A percentile compares a stretch with the other conserved stretches of the same genome.
These are phyloP conservation scores for Pseudopyricularia cyperi DNA, from an alignment of 2,329 filamentous ascomycete species.

Conservation along the genomic window DNA sequence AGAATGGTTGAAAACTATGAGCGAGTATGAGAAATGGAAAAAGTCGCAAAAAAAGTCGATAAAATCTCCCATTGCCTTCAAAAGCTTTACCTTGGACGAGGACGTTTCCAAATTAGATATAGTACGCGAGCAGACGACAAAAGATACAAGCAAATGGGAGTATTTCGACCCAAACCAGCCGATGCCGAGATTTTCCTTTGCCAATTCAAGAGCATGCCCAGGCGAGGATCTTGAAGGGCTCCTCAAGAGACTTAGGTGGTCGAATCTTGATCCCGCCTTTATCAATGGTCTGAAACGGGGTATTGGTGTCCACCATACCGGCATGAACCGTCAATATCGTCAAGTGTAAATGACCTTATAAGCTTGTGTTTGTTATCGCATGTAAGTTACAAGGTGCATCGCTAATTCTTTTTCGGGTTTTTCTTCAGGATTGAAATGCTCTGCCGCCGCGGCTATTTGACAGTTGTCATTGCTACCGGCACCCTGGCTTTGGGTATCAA, in stretches of 20 bases:
- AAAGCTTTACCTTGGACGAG: slow-evolving; percentile 22
- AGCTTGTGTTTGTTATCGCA: not conserved
- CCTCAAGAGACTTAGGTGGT: slow-evolving; percentile 36
- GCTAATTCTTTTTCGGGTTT: slow-evolving; percentile 1
- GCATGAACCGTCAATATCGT: slow-evolving; percentile 67
- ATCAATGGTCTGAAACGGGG: slow-evolving; percentile 52
- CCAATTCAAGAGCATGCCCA: slow-evolving; percentile 46
- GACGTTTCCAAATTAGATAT: slow-evolving; percentile 38
- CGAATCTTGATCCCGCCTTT: slow-evolving; percentile 36
- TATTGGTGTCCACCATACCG: slow-evolving; percentile 65
- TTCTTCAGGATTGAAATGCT: slow-evolving; percentile 49
- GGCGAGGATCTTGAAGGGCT: slow-evolving; percentile 44
- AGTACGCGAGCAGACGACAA: slow-evolving; percentile 39
- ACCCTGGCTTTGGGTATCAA: slow-evolving; percentile 70
- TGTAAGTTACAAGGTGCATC: too few species aligned
- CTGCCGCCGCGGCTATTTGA: slow-evolving; percentile 59
- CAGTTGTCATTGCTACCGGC: slow-evolving; percentile 61
- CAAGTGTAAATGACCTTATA: slow-evolving; percentile 35
- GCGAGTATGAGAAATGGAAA: slow-evolving; percentile 26
- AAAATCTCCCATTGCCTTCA: too few species aligned
- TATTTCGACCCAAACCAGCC: slow-evolving; percentile 55
- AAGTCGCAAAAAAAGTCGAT: slow-evolving; percentile 3
- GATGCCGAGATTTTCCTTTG: slow-evolving; percentile 51
- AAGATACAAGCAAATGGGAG: slow-evolving; percentile 43
- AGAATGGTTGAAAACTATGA: slow-evolving; percentile 48